Percentiles rank a stretch among this genome's conserved stretches.
Evolutionary conservation across 2,329 filamentous ascomycete genomes (phyloP).

Genomic region (Ascochyta rabiei): DNA sequence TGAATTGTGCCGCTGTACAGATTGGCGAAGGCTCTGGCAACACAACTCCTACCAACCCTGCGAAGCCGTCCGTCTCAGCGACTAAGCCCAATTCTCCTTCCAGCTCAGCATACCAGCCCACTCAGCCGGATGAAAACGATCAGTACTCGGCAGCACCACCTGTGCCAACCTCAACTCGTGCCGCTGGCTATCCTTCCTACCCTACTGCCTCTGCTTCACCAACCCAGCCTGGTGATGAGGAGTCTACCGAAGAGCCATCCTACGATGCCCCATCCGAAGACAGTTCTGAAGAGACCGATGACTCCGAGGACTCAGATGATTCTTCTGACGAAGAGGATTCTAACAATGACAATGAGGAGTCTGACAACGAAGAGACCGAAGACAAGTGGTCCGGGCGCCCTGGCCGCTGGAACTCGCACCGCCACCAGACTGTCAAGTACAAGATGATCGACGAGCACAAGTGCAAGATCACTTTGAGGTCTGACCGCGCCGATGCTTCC

Average conservation of each 20-base stretch:
- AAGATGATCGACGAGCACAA: slow-evolving; percentile 39
- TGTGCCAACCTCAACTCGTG: slow-evolving; percentile 6
- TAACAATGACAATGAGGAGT: slow-evolving; percentile 1
- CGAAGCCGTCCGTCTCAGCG: slow-evolving; percentile 18
- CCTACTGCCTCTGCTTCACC: slow-evolving; percentile 8
- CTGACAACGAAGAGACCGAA: slow-evolving; percentile 3
- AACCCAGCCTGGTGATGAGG: slow-evolving; percentile 4
- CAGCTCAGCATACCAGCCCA: slow-evolving; percentile 19
- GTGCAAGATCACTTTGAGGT: slow-evolving; percentile 33
- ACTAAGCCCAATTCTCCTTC: slow-evolving; percentile 20
- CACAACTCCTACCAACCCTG: slow-evolving; percentile 18
- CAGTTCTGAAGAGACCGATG: slow-evolving; percentile 11
- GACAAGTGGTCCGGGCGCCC: slow-evolving; percentile 1
- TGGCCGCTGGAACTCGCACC: slow-evolving; percentile 8
- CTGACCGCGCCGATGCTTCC: slow-evolving; percentile 18
- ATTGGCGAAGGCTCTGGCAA: slow-evolving; percentile 42
- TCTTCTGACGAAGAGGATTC: slow-evolving; percentile 5
- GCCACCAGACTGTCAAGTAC: slow-evolving; percentile 17
- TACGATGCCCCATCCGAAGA: slow-evolving; percentile 11
- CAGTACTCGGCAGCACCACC: slow-evolving; percentile 8
- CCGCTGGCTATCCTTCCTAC: slow-evolving; percentile 6
- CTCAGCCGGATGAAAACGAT: slow-evolving; percentile 2
- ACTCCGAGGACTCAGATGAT: slow-evolving; percentile 4
- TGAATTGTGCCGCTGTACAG: slow-evolving; percentile 54
- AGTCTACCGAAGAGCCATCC: slow-evolving; percentile 5